Conservation (phyloP, 345 rosid genomes). For the Litchi chinensis region DNA sequence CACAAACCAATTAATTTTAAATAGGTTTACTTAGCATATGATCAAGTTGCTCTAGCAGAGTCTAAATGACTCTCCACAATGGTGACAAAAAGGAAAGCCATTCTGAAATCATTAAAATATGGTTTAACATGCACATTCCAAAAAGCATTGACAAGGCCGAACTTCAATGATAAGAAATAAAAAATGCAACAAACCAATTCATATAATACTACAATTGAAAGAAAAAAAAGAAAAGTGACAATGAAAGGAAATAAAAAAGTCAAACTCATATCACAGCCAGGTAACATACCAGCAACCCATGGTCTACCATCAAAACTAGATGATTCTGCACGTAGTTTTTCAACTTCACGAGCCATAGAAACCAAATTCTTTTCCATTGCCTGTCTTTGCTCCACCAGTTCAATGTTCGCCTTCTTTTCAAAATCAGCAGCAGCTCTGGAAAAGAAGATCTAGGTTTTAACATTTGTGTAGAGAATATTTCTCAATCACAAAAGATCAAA, state of each 20-base stretch:
- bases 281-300: conserved; percentile 66
- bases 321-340: conserved; percentile 86
- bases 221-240: neutral
- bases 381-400: conserved; percentile 91
- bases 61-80: too few relatives aligned
- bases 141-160: neutral
- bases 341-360: conserved; percentile 99
- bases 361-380: conserved; percentile 92
- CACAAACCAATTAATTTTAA: neutral
- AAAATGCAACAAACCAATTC: conserved; percentile 5
- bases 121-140: neutral
- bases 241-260: conserved; percentile 8
- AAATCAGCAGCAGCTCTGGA: conserved; percentile 75
- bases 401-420: conserved; percentile 93
- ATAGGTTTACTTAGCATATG: neutral
- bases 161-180: neutral
- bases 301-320: conserved; percentile 62
- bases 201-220: neutral
- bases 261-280: conserved; percentile 8
- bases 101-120: neutral
- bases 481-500: neutral
- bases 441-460: conserved; percentile 15
- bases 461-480: conserved; percentile 11
- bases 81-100: too few relatives aligned
- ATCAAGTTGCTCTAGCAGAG: too few relatives aligned